phyloP scores from a whole-genome alignment of 177 flowering plant species.

The Vitis hybrid region DNA sequence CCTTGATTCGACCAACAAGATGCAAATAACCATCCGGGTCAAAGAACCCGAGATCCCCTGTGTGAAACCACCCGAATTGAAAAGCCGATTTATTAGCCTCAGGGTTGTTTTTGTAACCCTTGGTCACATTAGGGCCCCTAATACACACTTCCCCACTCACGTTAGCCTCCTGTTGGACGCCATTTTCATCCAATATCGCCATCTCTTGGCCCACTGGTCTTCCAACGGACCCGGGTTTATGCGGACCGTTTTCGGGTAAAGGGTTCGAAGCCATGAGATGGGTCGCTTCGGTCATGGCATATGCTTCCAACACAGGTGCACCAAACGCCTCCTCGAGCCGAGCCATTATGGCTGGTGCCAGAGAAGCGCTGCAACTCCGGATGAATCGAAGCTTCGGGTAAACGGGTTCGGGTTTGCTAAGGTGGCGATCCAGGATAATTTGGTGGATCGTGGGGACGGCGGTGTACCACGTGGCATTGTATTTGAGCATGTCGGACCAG shows the following conservation, averaged over 20 bases:
- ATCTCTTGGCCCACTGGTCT: slow-evolving; percentile 87
- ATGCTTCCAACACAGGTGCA: slow-evolving; percentile 92
- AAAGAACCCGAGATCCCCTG: slow-evolving; percentile 82
- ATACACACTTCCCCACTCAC: slow-evolving; percentile 87
- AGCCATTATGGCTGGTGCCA: slow-evolving; percentile 66
- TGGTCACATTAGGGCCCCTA: slow-evolving; percentile 83
- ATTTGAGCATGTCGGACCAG: slow-evolving; percentile 74
- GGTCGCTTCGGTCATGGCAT: slow-evolving; percentile 94
- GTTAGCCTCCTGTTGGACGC: slow-evolving; percentile 37
- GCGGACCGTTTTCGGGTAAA: slow-evolving; percentile 53
- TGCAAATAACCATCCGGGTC: slow-evolving; percentile 87
- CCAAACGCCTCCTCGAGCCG: slow-evolving; percentile 74
- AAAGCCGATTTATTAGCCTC: slow-evolving; percentile 79
- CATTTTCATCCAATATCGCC: slow-evolving; percentile 72
- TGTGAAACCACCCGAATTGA: slow-evolving; percentile 91
- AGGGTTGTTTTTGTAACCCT: slow-evolving; percentile 85
- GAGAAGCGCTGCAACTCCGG: slow-evolving; percentile 56
- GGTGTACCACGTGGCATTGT: slow-evolving; percentile 91
- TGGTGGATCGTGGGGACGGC: slow-evolving; percentile 98
- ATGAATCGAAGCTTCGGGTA: slow-evolving; percentile 72
- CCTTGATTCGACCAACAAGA: slow-evolving; percentile 96
- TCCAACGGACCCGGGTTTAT: slow-evolving; percentile 87
- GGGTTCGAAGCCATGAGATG: slow-evolving; percentile 93
- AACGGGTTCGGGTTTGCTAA: slow-evolving; percentile 37
- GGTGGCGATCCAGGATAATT: slow-evolving; percentile 82